Base-by-base conservation (phyloP, 306 rosid species). In the Medicago ruthenica region DNA sequence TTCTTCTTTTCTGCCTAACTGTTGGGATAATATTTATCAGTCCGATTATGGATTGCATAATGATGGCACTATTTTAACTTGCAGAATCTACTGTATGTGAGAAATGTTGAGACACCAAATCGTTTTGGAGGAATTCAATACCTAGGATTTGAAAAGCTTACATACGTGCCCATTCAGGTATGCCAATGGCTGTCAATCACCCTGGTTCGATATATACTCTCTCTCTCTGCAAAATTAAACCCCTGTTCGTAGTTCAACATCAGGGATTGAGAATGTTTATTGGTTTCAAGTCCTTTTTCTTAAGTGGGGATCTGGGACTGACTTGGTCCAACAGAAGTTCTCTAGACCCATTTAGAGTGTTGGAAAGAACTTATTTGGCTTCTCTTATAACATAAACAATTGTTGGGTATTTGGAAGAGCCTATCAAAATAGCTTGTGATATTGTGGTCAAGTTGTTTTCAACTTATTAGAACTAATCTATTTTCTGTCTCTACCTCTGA, bases 101-200 rank as follows among this genome's bases (percentile, higher is more conserved):
- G 74, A 74, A 88, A 78, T 62, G 84, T 70, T 7, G 77, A 87
- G 76, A 95, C 97, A 42, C 92, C 96, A 41, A 87, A 90, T 77
- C 95, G 87, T 73, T 95, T 87, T 81, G 99, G 99, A 76, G 99
- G 99, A 37, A 62, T 71, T 22, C 78, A 77, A 34, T 95, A 90
- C 81, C 88, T 92, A 18, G 97, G 97, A 75, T 95, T 95, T 79
- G 97, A 92, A 84, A 92, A 90, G 44, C 97, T 95, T 74, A 90
- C 99, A 39, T 90, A 83, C 75, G 93, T 90, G 27, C 99, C 99
- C 58, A 89, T 92, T 76, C 97, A 90, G 97, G 99, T 89, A 86
- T 74, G 79, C 81, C 9, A 12, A 9, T 14, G 31, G 71, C 74
- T n/a, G 15, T 16, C 17, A 55, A 67, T 80, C 47, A 70, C 59